Percentiles rank a stretch among this genome's conserved stretches.
Conservation (phyloP, 192 early-diverging fungal genomes). For the Coemansia guatemalensis region DNA sequence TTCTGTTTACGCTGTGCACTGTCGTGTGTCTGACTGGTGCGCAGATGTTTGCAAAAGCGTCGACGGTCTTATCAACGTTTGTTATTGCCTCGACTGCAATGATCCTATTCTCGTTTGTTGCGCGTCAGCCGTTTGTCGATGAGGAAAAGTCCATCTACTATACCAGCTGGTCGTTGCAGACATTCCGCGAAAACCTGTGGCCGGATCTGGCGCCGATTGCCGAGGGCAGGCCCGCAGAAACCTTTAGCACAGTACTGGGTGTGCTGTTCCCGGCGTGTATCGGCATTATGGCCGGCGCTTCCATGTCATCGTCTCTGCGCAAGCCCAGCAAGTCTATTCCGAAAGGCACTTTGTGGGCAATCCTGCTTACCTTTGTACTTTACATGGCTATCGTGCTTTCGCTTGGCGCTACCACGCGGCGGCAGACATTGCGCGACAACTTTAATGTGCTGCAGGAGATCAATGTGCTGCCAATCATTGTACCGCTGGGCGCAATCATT, state of each 20-base stretch:
- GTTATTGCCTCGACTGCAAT: constrained; percentile 58
- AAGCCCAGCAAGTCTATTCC: constrained; percentile 70
- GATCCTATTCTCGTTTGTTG: constrained; percentile 62
- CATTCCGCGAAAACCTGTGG: constrained; percentile 65
- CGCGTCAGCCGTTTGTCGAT: constrained; percentile 55
- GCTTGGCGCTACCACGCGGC: constrained; percentile 60
- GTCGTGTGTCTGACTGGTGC: constrained; percentile 60
- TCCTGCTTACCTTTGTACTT: constrained; percentile 56
- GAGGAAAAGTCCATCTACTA: constrained; percentile 57
- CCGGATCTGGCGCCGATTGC: constrained; percentile 55
- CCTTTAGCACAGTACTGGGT: constrained; percentile 57
- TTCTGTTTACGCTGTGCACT: constrained; percentile 57
- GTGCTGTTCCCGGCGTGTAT: constrained; percentile 71
- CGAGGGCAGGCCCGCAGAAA: constrained; percentile 51
- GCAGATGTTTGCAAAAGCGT: constrained; percentile 60
- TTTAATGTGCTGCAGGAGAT: constrained; percentile 67
- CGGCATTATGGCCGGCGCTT: constrained; percentile 69
- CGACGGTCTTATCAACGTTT: constrained; percentile 56
- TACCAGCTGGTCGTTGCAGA: constrained; percentile 60
- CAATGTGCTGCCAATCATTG: constrained; percentile 55
- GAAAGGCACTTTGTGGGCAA: constrained; percentile 63
- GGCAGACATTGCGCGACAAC: constrained; percentile 59
- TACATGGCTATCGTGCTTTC: constrained; percentile 57
- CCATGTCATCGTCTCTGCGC: constrained; percentile 67
- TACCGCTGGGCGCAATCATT: constrained; percentile 59